Evolutionary conservation across 305 asterid species (phyloP).

Genomic region (Stenogyne calaminthoides): DNA sequence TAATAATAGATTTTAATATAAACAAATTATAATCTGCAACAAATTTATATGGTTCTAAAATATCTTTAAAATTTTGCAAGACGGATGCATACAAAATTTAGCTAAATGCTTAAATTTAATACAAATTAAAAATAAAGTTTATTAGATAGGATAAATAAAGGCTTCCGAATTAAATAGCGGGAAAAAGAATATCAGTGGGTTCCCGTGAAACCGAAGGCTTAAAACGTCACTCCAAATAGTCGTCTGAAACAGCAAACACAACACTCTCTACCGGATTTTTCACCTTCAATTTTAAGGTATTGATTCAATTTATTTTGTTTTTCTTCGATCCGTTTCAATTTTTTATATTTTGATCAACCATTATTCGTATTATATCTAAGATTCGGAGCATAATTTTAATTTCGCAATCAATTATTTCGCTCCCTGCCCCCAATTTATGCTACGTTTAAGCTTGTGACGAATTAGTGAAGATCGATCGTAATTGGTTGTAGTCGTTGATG

Average conservation of each 20-base stretch:
- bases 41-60: too few relatives aligned
- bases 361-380: neutral
- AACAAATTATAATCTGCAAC: too few relatives aligned
- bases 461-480: constrained; percentile 7
- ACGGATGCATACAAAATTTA: too few relatives aligned
- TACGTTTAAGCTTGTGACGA: neutral
- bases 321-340: neutral
- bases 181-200: neutral
- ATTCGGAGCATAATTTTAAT: neutral
- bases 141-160: too few relatives aligned
- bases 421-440: neutral
- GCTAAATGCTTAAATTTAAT: too few relatives aligned
- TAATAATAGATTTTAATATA: too few relatives aligned
- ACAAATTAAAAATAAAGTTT: too few relatives aligned
- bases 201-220: neutral
- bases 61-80: too few relatives aligned
- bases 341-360: neutral
- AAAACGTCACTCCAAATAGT: neutral
- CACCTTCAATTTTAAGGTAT: constrained; percentile 35
- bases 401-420: neutral
- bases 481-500: constrained; percentile 1
- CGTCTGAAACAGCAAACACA: constrained; percentile 9
- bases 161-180: too few relatives aligned
- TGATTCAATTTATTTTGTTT: neutral
- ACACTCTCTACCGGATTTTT: neutral